These are phyloP conservation scores for Ustilago esculenta DNA, from an alignment of 1,284 basidiomycete genomes.

Conservation along the genomic window DNA sequence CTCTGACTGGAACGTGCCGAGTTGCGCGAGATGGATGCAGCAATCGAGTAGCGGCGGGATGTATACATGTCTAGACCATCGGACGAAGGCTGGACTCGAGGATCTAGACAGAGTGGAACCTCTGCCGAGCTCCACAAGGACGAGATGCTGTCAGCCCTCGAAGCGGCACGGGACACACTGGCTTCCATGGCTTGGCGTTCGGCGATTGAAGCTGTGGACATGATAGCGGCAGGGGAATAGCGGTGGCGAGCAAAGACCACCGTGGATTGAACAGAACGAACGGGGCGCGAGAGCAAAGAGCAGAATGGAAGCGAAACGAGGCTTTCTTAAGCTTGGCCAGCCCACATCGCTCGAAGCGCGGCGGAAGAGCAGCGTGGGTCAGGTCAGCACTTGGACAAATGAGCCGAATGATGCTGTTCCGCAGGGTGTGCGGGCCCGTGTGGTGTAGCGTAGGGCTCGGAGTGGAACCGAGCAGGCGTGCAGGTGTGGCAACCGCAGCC, in stretches of 20 bases:
- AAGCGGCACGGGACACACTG: constrained; percentile 25
- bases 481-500: no score
- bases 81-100: constrained; percentile 13
- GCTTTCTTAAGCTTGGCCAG: not conserved
- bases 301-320: not conserved
- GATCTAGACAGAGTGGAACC: constrained; percentile 55
- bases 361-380: not conserved
- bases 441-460: no score
- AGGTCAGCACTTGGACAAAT: not conserved
- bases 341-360: constrained; percentile 6
- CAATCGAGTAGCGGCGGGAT: constrained; percentile 2
- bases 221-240: no score
- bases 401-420: no score
- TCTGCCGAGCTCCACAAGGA: constrained; percentile 61
- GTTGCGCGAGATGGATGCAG: constrained; percentile 15
- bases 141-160: constrained; percentile 48
- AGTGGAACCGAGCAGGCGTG: no score
- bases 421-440: no score
- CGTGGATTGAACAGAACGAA: no score
- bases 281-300: no score
- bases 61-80: constrained; percentile 3
- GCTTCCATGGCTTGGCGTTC: constrained; percentile 26
- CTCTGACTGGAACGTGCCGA: constrained; percentile 22
- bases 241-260: no score
- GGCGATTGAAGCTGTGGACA: constrained; percentile 13